Percentiles rank a stretch among this genome's conserved stretches.
Conservation (phyloP, 306 rosid genomes). For the Geum urbanum region DNA sequence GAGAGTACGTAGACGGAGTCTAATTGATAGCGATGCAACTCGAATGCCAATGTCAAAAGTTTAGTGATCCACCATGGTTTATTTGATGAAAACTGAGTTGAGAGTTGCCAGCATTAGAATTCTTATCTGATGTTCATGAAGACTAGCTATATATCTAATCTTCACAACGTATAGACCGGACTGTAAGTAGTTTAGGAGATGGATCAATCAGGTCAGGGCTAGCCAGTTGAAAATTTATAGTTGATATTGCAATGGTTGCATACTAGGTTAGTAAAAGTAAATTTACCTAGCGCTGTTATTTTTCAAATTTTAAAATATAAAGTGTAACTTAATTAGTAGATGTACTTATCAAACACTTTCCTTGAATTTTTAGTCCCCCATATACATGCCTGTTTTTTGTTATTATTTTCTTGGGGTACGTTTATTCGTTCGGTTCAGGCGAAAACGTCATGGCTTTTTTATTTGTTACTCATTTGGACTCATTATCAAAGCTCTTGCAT, state of each 20-base stretch:
- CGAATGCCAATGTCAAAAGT: neutral
- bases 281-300: too few relatives aligned
- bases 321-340: too few relatives aligned
- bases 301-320: too few relatives aligned
- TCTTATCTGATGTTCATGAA: neutral
- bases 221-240: too few relatives aligned
- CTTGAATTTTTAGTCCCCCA: too few relatives aligned
- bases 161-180: too few relatives aligned
- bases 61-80: neutral
- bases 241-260: too few relatives aligned
- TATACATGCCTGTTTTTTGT: neutral
- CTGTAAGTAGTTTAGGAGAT: too few relatives aligned
- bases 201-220: too few relatives aligned
- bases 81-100: neutral
- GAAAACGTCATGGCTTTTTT: neutral
- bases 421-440: neutral
- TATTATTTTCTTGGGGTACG: neutral
- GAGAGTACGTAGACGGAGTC: neutral
- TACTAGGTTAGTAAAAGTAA: too few relatives aligned
- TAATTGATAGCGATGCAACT: neutral
- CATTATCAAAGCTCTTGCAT: neutral
- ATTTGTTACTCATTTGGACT: neutral
- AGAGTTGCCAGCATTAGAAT: neutral
- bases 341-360: neutral
- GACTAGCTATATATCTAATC: neutral